A percentile compares a stretch with the other conserved stretches of the same genome.
phyloP scores from a whole-genome alignment of 148 eudicot genomes.

The Rhododendron kiyosumense region DNA sequence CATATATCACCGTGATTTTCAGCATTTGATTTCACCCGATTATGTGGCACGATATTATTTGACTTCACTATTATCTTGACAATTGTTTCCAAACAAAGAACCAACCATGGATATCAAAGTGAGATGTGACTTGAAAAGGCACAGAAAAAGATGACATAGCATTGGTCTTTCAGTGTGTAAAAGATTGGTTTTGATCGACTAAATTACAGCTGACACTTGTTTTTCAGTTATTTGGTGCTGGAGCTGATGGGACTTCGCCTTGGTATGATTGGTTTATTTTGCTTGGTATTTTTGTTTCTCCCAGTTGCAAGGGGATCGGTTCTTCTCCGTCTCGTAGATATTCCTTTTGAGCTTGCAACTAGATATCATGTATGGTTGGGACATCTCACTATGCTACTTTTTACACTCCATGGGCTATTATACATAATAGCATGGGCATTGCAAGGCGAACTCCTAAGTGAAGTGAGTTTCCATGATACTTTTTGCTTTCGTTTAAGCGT shows the following conservation, averaged over 20 bases:
- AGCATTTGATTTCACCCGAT: no score
- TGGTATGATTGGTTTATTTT: conserved; percentile 58
- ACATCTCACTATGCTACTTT: conserved; percentile 71
- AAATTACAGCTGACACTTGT: background rate
- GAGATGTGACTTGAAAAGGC: no score
- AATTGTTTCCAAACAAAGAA: no score
- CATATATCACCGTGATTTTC: no score
- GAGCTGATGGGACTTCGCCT: conserved; percentile 42
- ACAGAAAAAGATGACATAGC: no score
- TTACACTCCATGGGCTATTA: conserved; percentile 67
- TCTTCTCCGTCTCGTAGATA: conserved; percentile 61
- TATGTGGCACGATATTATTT: no score
- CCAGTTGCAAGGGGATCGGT: conserved; percentile 79
- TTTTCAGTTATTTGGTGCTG: conserved; percentile 47
- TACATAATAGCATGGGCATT: conserved; percentile 55
- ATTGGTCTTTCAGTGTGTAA: background rate
- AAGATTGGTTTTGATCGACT: background rate
- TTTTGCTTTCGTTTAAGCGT: background rate
- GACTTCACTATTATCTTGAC: no score
- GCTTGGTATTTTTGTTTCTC: conserved; percentile 70
- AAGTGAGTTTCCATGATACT: conserved; percentile 32
- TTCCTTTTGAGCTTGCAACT: conserved; percentile 86
- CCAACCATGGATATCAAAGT: no score
- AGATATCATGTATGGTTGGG: conserved; percentile 96
- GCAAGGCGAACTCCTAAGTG: conserved; percentile 38